Evolutionary conservation across 306 rosid genomes (phyloP), one percentile per base, ranked within the genome.

Genomic region (Macrotyloma uniflorum): DNA sequence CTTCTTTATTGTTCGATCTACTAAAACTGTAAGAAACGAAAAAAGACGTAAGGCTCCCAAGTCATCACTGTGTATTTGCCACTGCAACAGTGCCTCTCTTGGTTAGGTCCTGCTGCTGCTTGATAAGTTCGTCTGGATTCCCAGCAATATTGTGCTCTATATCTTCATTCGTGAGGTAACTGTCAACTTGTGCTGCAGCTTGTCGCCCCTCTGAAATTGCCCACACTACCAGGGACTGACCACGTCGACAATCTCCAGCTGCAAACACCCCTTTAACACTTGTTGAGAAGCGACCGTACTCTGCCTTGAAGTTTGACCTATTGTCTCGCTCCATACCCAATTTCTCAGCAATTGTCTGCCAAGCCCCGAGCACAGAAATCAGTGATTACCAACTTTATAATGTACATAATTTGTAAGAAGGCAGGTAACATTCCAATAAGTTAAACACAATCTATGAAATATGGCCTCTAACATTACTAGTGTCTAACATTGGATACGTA

Each of bases 171-270:
- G 71, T 24, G 3, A 95, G 89, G 77, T 79, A 91, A 13, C 71
- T 86, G 88, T 95, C 98, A 15, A 95, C 98, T 82, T 85, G 94
- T 38, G 92, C 77, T 2, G 98, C 99, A 0, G 93, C 93, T 88
- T 95, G 98, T 40, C 97, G 82, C 22, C 99, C 98, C 87, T 93
- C 96, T 5, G 95, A 87, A 79, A 95, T 95, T 57, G 99, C 99
- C 98, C 98, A 95, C 5, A 95, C 99, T 50, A 95, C 97, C 47
- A 95, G 72, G 15, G 99, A 95, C 70, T 95, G 99, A 32, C 99
- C 97, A 0, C 99, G 91, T 11, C 98, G 92, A 74, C 99, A 95
- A 75, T 95, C 99, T 4, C 99, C 98, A 0, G 98, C 98, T 0
- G 98, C 99, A 78, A 95, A 93, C n/a, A 95, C 82, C 3, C 97